Evolutionary conservation across 2,329 filamentous ascomycete species (phyloP), one percentile per base, ranked within the genome.

Genomic region (Trichoderma sp.): DNA sequence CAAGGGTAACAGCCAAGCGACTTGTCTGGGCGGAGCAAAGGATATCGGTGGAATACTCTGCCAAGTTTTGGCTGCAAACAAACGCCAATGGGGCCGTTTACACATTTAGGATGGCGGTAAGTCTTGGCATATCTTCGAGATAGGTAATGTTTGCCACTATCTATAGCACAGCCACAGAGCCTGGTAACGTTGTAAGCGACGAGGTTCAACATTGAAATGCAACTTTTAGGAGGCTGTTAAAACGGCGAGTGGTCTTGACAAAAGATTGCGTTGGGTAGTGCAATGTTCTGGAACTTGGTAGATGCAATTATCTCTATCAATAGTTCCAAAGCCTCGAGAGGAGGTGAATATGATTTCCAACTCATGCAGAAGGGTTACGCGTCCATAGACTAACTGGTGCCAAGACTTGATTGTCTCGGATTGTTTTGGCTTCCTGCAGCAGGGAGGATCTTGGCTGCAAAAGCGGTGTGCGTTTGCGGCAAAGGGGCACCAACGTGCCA

Each of bases 51-150:
- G 13, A n/a, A 13, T 49, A 7, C 26, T n/a, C 5, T 32, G 39
- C 37, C 7, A n/a, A 16, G 11, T 21, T 21, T 46, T 30, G 16
- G 24, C 24, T 49, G 18, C 13, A n/a, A 30, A 10, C 39, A 46
- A 24, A 43, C 18, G 10, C 21, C 24, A 46, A 18, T 39, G 10
- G 43, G n/a, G 18, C 24, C 10, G 16, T 49, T 26, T 24, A 24
- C 13, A 11, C 34, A 46, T 4, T 21, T 24, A 37, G 14, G 51
- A 37, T 65, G 24, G 55, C 34, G 60, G 49, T 24, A 11, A 32
- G 51, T 55, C 61, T 65, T 65, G 61, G 51, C 61, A 43, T 26
- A 34, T 18, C 26, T n/a, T 56, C 24, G 34, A 64, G 60, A 55
- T 64, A 26, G 61, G 32, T 65, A 26, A 26, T 16, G 7, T 43